These are phyloP conservation scores for Blumeria graminis DNA, from an alignment of 2,329 filamentous ascomycete species.

Conservation along the genomic window DNA sequence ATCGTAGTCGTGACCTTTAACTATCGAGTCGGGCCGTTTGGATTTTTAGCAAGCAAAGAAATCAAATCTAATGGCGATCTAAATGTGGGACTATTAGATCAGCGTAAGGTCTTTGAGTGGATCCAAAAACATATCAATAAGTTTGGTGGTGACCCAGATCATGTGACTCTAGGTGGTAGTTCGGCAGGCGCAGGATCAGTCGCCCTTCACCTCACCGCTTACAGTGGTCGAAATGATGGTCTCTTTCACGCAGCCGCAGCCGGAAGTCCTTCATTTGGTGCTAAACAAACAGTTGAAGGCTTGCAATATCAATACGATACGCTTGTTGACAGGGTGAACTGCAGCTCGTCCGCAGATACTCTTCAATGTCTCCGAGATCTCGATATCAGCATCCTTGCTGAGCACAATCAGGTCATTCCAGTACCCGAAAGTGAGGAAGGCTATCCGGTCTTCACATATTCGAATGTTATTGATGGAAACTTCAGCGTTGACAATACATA, in stretches of 20 bases:
- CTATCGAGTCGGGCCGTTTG: slow-evolving; percentile 52
- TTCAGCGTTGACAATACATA: slow-evolving; percentile 27
- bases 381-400: slow-evolving; percentile 19
- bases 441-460: slow-evolving; percentile 26
- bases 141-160: slow-evolving; percentile 45
- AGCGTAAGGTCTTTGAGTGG: slow-evolving; percentile 45
- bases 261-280: slow-evolving; percentile 27
- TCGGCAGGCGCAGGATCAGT: slow-evolving; percentile 44
- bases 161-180: slow-evolving; percentile 43
- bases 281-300: slow-evolving; percentile 21
- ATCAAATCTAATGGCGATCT: slow-evolving; percentile 24
- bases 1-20: slow-evolving; percentile 52
- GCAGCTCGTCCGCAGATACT: slow-evolving; percentile 16
- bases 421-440: slow-evolving; percentile 13
- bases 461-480: slow-evolving; percentile 29
- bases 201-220: slow-evolving; percentile 35
- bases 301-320: slow-evolving; percentile 28
- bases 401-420: slow-evolving; percentile 19
- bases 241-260: slow-evolving; percentile 27
- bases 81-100: slow-evolving; percentile 49
- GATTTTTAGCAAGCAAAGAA: slow-evolving; percentile 40
- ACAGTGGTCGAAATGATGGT: slow-evolving; percentile 22
- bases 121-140: slow-evolving; percentile 36
- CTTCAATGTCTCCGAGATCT: slow-evolving; percentile 23
- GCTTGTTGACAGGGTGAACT: slow-evolving; percentile 21